Base-by-base conservation (phyloP, 768 basidiomycete genomes). In the Panellus pusillus region DNA sequence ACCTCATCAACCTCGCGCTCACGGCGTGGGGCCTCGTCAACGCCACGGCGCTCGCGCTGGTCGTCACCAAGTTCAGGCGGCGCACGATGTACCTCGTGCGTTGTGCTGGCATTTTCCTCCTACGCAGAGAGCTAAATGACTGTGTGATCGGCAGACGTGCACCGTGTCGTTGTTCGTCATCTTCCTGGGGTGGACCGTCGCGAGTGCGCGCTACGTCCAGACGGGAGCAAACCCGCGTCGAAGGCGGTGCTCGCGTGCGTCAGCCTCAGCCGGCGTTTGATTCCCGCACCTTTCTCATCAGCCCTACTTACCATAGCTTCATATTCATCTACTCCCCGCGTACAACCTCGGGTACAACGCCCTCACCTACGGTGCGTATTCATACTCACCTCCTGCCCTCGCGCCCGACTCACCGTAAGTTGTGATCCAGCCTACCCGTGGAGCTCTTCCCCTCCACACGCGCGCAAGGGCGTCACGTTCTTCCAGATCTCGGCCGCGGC, bases 361-460 rank as follows among this genome's bases (percentile, higher is more conserved):
- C 2, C 66, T 83, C 47, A 80, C 79, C 0, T 83, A 82, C 61
- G 76, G 80, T 79, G 46, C 43, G 73, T n/a, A n/a, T n/a, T n/a
- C 24, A 24, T 24, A 24, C 6, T 24, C 6, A 6, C 6, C 24
- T 24, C 6, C 24, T 24, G 24, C 24, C 24, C 24, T 24, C n/a
- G n/a, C 15, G 29, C 15, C 20, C 32, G 14, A 13, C 32, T 13
- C 50, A 19, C 29, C 20, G 14, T n/a, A n/a, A n/a, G n/a, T 20
- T 24, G 31, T 8, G 31, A 32, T 35, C 4, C 58, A 83, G 83
- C 83, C 6, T 84, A 74, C 75, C 66, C 55, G 83, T 86, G n/a
- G 85, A 86, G 61, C 63, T 87, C 29, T 86, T 86, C 73, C 84
- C 85, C 0, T 74, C 70, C 78, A 82, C 56, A 76, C 76, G 27